Evolutionary conservation across 2,329 filamentous ascomycete species (phyloP).

Genomic region (Colletotrichum sp.): DNA sequence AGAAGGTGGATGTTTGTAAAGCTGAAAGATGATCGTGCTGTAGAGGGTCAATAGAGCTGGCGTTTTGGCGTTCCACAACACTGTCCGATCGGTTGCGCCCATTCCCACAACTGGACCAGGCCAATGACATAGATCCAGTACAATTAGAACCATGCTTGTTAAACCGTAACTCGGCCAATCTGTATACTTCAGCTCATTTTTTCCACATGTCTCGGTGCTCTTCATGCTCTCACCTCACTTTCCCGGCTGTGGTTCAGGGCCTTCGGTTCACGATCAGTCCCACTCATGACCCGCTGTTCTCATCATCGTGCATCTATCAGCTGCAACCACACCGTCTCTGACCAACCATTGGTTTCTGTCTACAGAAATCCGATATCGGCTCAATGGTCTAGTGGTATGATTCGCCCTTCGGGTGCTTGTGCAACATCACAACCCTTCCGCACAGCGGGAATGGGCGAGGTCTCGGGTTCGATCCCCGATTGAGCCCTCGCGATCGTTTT

Average conservation of each 20-base stretch:
- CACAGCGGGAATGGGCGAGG: slow-evolving; percentile 2
- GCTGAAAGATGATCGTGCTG: background rate
- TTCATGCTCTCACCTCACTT: background rate
- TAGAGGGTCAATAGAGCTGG: background rate
- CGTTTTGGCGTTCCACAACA: background rate
- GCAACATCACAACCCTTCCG: background rate
- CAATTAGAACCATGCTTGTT: rapidly evolving
- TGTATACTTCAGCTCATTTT: no score
- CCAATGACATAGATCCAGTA: background rate
- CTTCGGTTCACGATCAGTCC: background rate
- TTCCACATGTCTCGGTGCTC: background rate
- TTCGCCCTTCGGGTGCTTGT: slow-evolving; percentile 14
- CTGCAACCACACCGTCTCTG: background rate
- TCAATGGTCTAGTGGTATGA: slow-evolving; percentile 15
- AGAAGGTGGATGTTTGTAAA: background rate
- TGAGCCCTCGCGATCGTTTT: background rate
- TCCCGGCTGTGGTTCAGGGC: background rate
- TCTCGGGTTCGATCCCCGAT: slow-evolving; percentile 9
- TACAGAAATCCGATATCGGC: background rate
- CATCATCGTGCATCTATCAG: background rate
- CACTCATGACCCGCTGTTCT: background rate
- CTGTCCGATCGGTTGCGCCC: background rate
- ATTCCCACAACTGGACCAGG: background rate
- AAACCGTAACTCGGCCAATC: no score
- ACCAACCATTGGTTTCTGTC: background rate